Conservation (phyloP, 139 green algal species). For the Micromonas commoda region DNA sequence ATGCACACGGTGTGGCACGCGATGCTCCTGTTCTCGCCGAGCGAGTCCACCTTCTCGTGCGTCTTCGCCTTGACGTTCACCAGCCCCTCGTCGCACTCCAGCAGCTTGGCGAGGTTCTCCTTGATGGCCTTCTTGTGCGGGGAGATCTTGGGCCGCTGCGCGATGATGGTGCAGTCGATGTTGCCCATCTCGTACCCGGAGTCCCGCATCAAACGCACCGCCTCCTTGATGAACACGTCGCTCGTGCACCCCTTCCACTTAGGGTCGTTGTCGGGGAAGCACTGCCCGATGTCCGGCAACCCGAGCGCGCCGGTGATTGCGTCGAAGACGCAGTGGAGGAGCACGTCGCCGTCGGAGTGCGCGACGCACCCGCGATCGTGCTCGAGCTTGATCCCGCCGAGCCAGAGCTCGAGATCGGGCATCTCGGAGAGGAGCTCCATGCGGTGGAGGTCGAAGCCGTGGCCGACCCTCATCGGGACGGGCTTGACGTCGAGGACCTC, state of each 20-base stretch:
- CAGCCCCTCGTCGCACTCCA: conserved; percentile 61
- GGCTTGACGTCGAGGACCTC: not conserved
- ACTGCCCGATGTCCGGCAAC: conserved; percentile 95
- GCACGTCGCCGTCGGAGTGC: conserved; percentile 85
- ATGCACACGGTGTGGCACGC: conserved; percentile 90
- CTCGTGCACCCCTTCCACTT: conserved; percentile 89
- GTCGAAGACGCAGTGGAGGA: conserved; percentile 92
- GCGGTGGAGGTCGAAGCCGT: conserved; percentile 40
- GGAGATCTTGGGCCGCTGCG: conserved; percentile 88
- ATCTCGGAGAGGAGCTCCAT: conserved; percentile 25
- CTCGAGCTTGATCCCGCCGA: conserved; percentile 90
- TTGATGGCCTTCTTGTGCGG: conserved; percentile 81
- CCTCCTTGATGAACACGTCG: conserved; percentile 79
- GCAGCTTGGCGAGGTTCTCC: conserved; percentile 73
- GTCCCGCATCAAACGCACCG: conserved; percentile 71
- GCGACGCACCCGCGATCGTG: conserved; percentile 92
- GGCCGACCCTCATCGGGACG: conserved; percentile 6
- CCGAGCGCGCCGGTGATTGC: conserved; percentile 89
- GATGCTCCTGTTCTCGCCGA: conserved; percentile 94
- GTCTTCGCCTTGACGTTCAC: conserved; percentile 98
- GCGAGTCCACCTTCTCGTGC: conserved; percentile 97
- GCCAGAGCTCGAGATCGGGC: conserved; percentile 81
- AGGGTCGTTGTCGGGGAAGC: conserved; percentile 98
- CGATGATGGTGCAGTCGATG: conserved; percentile 96
- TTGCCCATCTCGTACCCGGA: conserved; percentile 85